Base-by-base conservation (phyloP, 176 grass and related monocot genomes). In the Oryza longistaminata region DNA sequence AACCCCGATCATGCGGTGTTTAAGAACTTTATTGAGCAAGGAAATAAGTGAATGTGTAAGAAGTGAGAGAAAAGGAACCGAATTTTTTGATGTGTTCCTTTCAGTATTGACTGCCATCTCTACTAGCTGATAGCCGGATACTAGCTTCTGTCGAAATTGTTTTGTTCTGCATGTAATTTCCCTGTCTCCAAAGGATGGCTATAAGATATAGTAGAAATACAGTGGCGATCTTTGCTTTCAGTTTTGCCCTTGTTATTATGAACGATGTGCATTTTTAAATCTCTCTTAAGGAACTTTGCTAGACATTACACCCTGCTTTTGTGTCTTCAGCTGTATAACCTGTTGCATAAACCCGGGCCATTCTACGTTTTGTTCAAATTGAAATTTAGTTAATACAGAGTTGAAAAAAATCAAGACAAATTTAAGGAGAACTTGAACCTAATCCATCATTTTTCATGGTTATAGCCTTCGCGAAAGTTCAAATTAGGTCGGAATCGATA, bases 11-110 rank as follows among this genome's bases (percentile, higher is more conserved):
- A 15, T 19, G n/a, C 46, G 68, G 45, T 74, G 17, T 48, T n/a
- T 49, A 65, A 73, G 29, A 85, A n/a, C n/a, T 64, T 49, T 74
- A 71, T 77, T 69, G 60, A 40, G 25, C 60, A 83, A 74, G 48
- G 58, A 52, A 14, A 64, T 11, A 4, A 81, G 37, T 85, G 77
- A 48, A 74, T 78, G 53, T 82, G 75, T 79, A 58, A n/a, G 37
- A 84, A 89, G 68, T 43, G 64, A 62, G 77, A 89, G 68, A 74
- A 75, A 89, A 86, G 77, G 88, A 93, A 93, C 91, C 85, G 0
- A 74, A 39, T 80, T 92, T 92, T 90, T 90, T 25, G 58, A 78
- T 35, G 88, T 14, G 88, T 90, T 93, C 91, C 91, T 93, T n/a
- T 78, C 29, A 82, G 40, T 76, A 87, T 82, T 68, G 60, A 77